These are phyloP conservation scores for Solanum chaucha DNA, from an alignment of 257 asterid genomes.

Conservation along the genomic window DNA sequence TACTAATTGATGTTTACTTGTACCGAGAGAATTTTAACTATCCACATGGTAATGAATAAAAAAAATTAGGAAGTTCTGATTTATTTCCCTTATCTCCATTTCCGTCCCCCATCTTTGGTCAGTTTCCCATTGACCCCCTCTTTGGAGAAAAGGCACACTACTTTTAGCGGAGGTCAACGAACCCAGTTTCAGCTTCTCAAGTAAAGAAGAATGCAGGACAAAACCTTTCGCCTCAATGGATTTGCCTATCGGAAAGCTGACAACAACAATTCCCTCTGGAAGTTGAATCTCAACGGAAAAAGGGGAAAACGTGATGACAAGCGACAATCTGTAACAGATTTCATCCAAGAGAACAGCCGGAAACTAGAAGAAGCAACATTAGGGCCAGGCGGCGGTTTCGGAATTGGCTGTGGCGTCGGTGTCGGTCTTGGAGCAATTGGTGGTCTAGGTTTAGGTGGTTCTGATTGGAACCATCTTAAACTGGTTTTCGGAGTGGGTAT, in stretches of 20 bases:
- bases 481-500: constrained; percentile 59
- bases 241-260: constrained; percentile 19
- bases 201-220: constrained; percentile 19
- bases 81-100: background rate
- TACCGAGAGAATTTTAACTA: too few species aligned
- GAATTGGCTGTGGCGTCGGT: constrained; percentile 76
- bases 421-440: constrained; percentile 64
- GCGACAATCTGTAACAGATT: constrained; percentile 29
- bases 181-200: background rate
- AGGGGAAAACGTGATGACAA: background rate
- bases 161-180: background rate
- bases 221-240: constrained; percentile 11
- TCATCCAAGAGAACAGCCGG: constrained; percentile 34
- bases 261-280: constrained; percentile 30
- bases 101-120: background rate
- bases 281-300: constrained; percentile 31
- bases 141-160: background rate
- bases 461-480: constrained; percentile 45
- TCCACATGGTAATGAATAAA: too few species aligned
- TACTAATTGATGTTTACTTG: too few species aligned
- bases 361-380: constrained; percentile 28
- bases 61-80: background rate
- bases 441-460: constrained; percentile 48
- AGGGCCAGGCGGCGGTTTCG: constrained; percentile 80
- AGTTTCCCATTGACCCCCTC: background rate